Percentiles rank a stretch among this genome's conserved stretches.
Evolutionary conservation across 345 rosid genomes (phyloP).

Genomic region (Murraya koenigii): DNA sequence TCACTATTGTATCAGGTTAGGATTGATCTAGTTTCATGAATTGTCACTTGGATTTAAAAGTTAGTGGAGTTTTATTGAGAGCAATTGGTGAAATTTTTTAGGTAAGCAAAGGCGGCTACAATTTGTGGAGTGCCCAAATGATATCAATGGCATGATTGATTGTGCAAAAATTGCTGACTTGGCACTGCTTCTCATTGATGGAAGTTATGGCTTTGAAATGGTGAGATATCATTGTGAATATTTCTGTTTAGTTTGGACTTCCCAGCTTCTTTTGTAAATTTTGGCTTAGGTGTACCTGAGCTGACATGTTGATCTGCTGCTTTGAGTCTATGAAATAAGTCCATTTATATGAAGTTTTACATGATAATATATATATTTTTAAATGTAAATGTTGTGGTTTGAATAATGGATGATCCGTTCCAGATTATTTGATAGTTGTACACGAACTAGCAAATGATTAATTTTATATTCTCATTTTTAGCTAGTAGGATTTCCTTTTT

Average conservation of each 20-base stretch:
- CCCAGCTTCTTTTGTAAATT: not conserved
- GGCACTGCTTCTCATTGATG: slow-evolving; percentile 83
- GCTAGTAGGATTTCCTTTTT: not conserved
- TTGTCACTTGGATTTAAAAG: not conserved
- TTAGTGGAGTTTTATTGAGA: slow-evolving; percentile 4
- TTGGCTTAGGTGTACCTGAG: not conserved
- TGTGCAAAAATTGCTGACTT: slow-evolving; percentile 91
- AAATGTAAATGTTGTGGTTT: not conserved
- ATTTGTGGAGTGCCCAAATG: slow-evolving; percentile 97
- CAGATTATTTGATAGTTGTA: not conserved
- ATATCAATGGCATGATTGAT: slow-evolving; percentile 94
- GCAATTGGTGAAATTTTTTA: slow-evolving; percentile 27
- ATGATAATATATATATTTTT: not conserved
- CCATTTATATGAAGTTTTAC: not conserved
- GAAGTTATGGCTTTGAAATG: slow-evolving; percentile 98
- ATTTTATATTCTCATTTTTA: not conserved
- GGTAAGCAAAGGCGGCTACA: slow-evolving; percentile 79
- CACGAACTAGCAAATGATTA: not conserved
- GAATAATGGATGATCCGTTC: not conserved
- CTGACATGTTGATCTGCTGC: not conserved
- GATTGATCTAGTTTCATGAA: not conserved
- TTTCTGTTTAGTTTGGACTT: not conserved
- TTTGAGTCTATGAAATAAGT: not conserved
- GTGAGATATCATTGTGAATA: slow-evolving; percentile 17
- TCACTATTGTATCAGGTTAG: slow-evolving; percentile 78